Conservation (phyloP, 2,329 filamentous ascomycete species). For the Neofusicoccum sp. region DNA sequence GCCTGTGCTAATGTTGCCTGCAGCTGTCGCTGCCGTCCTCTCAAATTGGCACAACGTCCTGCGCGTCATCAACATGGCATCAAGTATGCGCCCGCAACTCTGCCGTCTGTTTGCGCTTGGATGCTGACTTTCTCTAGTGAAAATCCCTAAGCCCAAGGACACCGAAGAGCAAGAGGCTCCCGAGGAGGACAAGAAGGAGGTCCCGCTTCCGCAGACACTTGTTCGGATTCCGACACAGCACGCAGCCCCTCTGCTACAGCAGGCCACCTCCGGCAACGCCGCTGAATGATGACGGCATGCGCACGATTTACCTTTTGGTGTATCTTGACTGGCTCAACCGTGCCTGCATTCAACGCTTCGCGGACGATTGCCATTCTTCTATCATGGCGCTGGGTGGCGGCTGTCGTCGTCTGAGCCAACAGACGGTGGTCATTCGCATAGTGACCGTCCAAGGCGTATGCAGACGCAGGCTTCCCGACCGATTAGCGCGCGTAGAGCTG, state of each 20-base stretch:
- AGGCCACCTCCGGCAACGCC: slow-evolving; percentile 33
- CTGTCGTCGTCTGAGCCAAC: too few relatives aligned
- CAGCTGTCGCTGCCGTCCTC: slow-evolving; percentile 77
- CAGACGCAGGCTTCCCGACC: too few relatives aligned
- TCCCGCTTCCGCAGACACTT: slow-evolving; percentile 75
- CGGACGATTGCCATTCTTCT: neutral
- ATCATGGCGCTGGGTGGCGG: too few relatives aligned
- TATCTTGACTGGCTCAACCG: too few relatives aligned
- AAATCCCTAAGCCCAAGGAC: slow-evolving; percentile 65
- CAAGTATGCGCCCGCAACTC: slow-evolving; percentile 56
- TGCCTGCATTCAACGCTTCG: neutral
- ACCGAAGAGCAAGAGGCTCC: slow-evolving; percentile 26
- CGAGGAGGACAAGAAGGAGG: slow-evolving; percentile 46
- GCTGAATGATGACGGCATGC: slow-evolving; percentile 31
- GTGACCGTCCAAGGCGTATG: too few relatives aligned
- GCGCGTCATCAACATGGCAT: slow-evolving; percentile 83
- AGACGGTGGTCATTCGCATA: too few relatives aligned
- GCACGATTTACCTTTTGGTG: too few relatives aligned
- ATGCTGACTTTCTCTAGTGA: slow-evolving; percentile 52
- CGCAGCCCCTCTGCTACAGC: slow-evolving; percentile 39
- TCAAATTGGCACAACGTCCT: slow-evolving; percentile 88
- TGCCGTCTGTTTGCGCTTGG: slow-evolving; percentile 13
- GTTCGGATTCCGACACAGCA: slow-evolving; percentile 85
- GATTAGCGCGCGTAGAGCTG: too few relatives aligned
- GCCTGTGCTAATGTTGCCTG: neutral